A percentile compares a stretch with the other conserved stretches of the same genome.
Evolutionary conservation across 768 basidiomycete genomes (phyloP).

Genomic region (Cyclocybe aegerita): DNA sequence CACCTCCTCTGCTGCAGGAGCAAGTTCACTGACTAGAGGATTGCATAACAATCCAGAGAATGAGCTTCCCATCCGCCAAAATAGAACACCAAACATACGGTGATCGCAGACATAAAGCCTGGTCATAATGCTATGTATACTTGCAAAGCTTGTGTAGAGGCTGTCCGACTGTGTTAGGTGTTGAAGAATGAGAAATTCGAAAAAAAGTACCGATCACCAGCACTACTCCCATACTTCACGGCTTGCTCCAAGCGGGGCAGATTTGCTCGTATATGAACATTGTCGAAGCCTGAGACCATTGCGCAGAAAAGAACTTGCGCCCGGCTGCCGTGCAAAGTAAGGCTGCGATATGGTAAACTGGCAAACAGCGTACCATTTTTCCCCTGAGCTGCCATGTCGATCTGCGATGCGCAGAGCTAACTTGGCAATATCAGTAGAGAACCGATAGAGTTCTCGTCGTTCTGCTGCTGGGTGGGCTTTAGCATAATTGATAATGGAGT

Average conservation of each 20-base stretch:
- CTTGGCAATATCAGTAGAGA: conserved; percentile 67
- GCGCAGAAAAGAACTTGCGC: conserved; percentile 60
- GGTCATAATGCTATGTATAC: conserved; percentile 51
- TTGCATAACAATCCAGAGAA: background rate
- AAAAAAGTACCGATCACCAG: conserved; percentile 57
- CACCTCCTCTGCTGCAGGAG: conserved; percentile 63
- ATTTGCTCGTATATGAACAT: conserved; percentile 62
- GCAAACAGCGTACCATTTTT: conserved; percentile 57
- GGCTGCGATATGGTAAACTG: background rate
- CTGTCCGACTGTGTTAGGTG: conserved; percentile 28
- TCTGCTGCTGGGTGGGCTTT: conserved; percentile 50
- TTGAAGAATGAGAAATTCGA: background rate
- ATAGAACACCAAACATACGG: conserved; percentile 35
- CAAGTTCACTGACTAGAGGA: conserved; percentile 54
- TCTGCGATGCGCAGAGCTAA: conserved; percentile 70
- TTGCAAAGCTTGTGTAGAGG: conserved; percentile 61
- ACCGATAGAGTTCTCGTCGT: conserved; percentile 60
- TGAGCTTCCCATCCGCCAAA: background rate
- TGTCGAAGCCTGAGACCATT: conserved; percentile 69
- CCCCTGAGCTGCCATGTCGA: conserved; percentile 56
- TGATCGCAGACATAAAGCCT: conserved; percentile 63
- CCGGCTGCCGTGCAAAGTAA: conserved; percentile 36
- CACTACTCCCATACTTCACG: conserved; percentile 61
- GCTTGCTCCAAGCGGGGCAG: conserved; percentile 60
- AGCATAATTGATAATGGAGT: conserved; percentile 1